phyloP scores from a whole-genome alignment of 1,284 basidiomycete genomes.

The Melanopsichium pennsylvanicum region DNA sequence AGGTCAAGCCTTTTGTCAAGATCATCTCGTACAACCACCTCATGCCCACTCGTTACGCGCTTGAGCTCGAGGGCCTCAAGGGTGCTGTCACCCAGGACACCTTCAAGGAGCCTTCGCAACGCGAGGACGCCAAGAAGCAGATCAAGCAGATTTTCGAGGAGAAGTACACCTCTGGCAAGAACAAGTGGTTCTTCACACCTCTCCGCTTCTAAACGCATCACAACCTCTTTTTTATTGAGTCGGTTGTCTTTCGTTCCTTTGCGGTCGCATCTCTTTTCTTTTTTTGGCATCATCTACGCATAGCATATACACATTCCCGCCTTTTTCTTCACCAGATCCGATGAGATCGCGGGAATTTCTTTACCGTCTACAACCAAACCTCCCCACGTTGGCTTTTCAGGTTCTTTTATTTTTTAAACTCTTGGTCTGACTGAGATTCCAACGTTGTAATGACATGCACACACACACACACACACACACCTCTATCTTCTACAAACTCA shows the following conservation, averaged over 20 bases:
- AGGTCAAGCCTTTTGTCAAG: slow-evolving; percentile 66
- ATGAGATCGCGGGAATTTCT: no score
- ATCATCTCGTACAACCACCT: slow-evolving; percentile 66
- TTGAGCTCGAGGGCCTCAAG: slow-evolving; percentile 66
- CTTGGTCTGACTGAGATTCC: slow-evolving; percentile 23
- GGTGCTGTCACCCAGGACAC: slow-evolving; percentile 62
- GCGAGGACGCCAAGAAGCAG: slow-evolving; percentile 65
- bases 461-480: neutral
- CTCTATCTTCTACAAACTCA: no score
- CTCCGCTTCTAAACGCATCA: slow-evolving; percentile 60
- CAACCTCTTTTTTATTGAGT: neutral
- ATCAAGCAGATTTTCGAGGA: slow-evolving; percentile 66
- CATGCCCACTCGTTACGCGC: slow-evolving; percentile 66
- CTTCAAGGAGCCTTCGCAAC: slow-evolving; percentile 65
- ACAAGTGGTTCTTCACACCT: slow-evolving; percentile 66
- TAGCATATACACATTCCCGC: slow-evolving; percentile 9
- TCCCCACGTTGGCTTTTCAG: slow-evolving; percentile 27
- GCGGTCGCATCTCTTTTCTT: slow-evolving; percentile 1
- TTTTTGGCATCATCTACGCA: slow-evolving; percentile 10
- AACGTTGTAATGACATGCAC: slow-evolving; percentile 30
- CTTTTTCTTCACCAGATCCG: no score
- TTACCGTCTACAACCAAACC: no score
- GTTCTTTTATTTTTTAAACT: no score
- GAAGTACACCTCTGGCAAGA: slow-evolving; percentile 65
- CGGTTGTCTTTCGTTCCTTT: slow-evolving; percentile 3